Base-by-base conservation (phyloP, 2,329 filamentous ascomycete species). In the Rasamsonia emersonii region DNA sequence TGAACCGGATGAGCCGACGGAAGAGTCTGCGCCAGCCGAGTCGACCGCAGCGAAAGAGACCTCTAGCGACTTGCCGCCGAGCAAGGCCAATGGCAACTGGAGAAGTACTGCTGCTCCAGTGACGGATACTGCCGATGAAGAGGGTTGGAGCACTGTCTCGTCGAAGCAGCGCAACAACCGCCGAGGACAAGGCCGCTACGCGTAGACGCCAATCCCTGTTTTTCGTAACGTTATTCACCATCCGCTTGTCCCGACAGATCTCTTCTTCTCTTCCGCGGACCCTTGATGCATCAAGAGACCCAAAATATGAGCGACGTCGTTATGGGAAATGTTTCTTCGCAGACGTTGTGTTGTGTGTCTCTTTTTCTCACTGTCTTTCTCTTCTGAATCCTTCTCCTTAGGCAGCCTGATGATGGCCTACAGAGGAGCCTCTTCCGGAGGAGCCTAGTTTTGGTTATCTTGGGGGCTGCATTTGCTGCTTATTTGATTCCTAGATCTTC, bases 31-130 rank as follows among this genome's bases (percentile, higher is more conserved):
- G 11, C 56, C 61, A 27, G 62, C 67, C 27, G 62, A 68, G 24
- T 67, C 71, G 41, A 62, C 64, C 18, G 58, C 38, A 73, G 73
- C 73, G 17, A 69, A 73, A 46, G 70, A 77, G 47, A 56, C 71
- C 47, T 56, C 71, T 29, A 62, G 68, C 24, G 61, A 69, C 28
- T 55, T 64, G 11, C 48, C 60, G 10, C 32, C 54, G 17, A 44
- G 41, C 51, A 52, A 58, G 46, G 50, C 51, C 43, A 51, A 63
- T 41, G 54, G 67, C 27, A 58, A 49, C 44, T 65, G 61, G 63
- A 55, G 62, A 42, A 51, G 44, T 27, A 46, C 45, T 18, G 46
- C 55, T 29, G 45, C 51, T 30, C 45, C 50, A 19, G 42, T 54
- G 28, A 44, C 53, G 11, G 45, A 46, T 38, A 44, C 50, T 32